A percentile compares a stretch with the other conserved stretches of the same genome.
phyloP scores from a whole-genome alignment of 2,329 filamentous ascomycete genomes.

The Ophiocordyceps polyrhachis-furcata region DNA sequence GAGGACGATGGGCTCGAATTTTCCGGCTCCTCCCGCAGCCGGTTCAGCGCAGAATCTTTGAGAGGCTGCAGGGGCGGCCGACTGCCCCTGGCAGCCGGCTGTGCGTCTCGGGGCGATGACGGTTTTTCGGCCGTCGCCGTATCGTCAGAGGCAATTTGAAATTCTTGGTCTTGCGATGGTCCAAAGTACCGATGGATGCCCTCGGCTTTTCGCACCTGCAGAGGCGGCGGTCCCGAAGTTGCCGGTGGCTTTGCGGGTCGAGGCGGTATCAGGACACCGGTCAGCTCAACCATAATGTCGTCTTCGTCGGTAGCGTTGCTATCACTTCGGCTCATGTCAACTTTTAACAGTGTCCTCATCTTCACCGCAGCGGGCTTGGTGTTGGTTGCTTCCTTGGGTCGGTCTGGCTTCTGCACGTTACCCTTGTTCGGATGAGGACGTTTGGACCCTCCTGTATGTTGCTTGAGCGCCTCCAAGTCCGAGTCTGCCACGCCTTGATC shows the following conservation, averaged over 20 bases:
- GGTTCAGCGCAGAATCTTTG: constrained; percentile 5
- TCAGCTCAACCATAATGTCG: constrained; percentile 3
- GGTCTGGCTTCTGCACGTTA: not conserved
- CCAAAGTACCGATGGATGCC: constrained; percentile 15
- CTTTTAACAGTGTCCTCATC: constrained; percentile 12
- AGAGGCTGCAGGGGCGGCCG: constrained; percentile 6
- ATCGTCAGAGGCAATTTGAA: constrained; percentile 17
- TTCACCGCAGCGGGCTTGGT: not conserved
- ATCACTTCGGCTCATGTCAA: constrained; percentile 15
- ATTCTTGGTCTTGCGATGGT: constrained; percentile 6
- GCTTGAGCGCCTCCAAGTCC: not conserved
- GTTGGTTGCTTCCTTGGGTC: not conserved
- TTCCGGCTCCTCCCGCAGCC: constrained; percentile 4
- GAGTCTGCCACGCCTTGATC: not conserved
- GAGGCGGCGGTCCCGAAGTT: constrained; percentile 1
- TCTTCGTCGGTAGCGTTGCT: constrained; percentile 14
- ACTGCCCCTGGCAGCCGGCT: not conserved
- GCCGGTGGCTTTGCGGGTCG: constrained; percentile 1
- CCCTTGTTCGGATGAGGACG: not conserved
- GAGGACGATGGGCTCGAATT: constrained; percentile 2
- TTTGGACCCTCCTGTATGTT: not conserved
- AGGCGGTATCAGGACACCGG: constrained; percentile 10
- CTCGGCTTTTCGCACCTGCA: constrained; percentile 4
- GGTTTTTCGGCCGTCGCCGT: constrained; percentile 10
- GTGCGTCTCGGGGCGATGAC: not conserved